A percentile compares a stretch with the other conserved stretches of the same genome.
phyloP scores from a whole-genome alignment of 1,284 basidiomycete species.

The Jaminaea rosea region DNA sequence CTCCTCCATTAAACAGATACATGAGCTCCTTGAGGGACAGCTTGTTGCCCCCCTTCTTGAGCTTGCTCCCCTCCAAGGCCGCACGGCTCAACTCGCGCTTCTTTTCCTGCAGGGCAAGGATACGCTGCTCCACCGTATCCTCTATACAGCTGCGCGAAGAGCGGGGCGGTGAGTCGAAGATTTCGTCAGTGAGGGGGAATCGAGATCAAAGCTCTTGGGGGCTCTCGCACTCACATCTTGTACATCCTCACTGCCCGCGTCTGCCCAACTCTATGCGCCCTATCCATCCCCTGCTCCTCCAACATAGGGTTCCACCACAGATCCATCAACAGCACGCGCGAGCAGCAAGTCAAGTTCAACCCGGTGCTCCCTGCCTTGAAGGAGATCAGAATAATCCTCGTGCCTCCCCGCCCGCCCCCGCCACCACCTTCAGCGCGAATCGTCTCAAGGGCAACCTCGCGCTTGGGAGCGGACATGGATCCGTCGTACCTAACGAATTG shows the following conservation, averaged over 20 bases:
- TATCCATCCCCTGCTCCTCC: constrained; percentile 82
- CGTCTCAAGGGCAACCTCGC: constrained; percentile 63
- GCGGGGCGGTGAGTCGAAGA: too few relatives aligned
- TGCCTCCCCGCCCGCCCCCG: too few relatives aligned
- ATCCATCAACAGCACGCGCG: constrained; percentile 83
- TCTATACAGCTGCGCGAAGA: constrained; percentile 57
- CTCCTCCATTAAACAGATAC: too few relatives aligned
- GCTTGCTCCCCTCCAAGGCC: constrained; percentile 75
- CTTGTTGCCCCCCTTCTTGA: constrained; percentile 50
- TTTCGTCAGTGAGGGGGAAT: too few relatives aligned
- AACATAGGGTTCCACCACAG: constrained; percentile 67
- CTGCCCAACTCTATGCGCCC: constrained; percentile 82
- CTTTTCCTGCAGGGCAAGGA: constrained; percentile 60
- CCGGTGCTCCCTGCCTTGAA: constrained; percentile 95
- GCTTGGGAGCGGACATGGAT: constrained; percentile 65
- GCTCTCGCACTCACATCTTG: too few relatives aligned
- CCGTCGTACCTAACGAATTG: constrained; percentile 82
- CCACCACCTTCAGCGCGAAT: constrained; percentile 69
- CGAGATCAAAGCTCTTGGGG: too few relatives aligned
- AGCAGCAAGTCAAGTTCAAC: constrained; percentile 86
- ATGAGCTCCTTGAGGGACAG: constrained; percentile 9
- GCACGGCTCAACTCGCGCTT: constrained; percentile 77
- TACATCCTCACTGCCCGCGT: constrained; percentile 77
- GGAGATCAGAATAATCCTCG: constrained; percentile 76
- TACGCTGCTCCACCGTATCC: constrained; percentile 81